Percentiles rank a stretch among this genome's conserved stretches.
Conservation (phyloP, 257 asterid species). For the Dorcoceras hygrometricum region DNA sequence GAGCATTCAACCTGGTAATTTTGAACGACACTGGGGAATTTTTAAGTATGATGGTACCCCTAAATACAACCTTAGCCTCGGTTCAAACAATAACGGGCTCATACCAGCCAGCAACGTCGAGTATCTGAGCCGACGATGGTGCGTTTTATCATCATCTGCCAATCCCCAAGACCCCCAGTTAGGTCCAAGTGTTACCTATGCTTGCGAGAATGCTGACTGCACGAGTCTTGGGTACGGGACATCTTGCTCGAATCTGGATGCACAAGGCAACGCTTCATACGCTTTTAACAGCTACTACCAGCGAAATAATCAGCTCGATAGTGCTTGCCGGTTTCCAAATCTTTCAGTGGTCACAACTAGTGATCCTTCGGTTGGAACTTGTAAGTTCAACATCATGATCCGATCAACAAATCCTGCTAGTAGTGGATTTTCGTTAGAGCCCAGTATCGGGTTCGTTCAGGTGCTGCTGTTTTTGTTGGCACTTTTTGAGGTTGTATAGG, state of each 20-base stretch:
- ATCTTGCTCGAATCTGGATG: conserved; percentile 53
- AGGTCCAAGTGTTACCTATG: conserved; percentile 52
- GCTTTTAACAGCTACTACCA: conserved; percentile 78
- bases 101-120: conserved; percentile 43
- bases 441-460: conserved; percentile 27
- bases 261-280: conserved; percentile 47
- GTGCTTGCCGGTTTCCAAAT: conserved; percentile 63
- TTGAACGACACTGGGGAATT: conserved; percentile 89
- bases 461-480: conserved; percentile 31
- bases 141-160: conserved; percentile 48
- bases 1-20: conserved; percentile 74
- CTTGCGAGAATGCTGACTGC: conserved; percentile 65
- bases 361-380: conserved; percentile 63
- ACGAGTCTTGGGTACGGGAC: conserved; percentile 60
- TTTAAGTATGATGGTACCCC: conserved; percentile 62
- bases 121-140: conserved; percentile 54
- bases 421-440: conserved; percentile 30
- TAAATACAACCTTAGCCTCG: conserved; percentile 58
- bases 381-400: conserved; percentile 62
- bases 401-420: conserved; percentile 22
- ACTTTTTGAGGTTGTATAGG: conserved; percentile 27
- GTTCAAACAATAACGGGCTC: conserved; percentile 36
- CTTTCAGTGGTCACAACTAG: conserved; percentile 45
- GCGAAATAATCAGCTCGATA: conserved; percentile 45
- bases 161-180: conserved; percentile 49